Evolutionary conservation across 164 flowering plant genomes (phyloP), one percentile per base, ranked within the genome.

Genomic region (Chimonanthus salicifolius): DNA sequence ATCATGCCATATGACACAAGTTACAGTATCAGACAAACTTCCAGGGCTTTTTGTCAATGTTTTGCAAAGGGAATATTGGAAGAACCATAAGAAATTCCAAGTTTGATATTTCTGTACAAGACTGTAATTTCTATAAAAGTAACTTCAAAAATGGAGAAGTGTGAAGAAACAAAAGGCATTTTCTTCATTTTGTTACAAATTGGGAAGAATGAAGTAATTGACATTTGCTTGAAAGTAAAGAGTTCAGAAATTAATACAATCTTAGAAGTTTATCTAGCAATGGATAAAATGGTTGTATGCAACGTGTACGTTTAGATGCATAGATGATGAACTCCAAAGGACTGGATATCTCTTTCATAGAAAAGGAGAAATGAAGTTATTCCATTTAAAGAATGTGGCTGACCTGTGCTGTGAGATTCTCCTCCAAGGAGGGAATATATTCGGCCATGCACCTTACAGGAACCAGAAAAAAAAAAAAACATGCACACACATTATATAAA

Each of bases 391-490:
- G 16, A 21, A 63, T 20, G 47, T 18, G 75, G 71, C 84, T 77
- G 18, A 95, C 99, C 96, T 91, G 92, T 50, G 79, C 73, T 78
- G 81, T 82, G 51, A 95, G 88, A 76, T 78, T 74, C 72, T 90
- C 92, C 76, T 95, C 99, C 54, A 95, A 70, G 77, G 78, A 78
- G 33, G 94, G 97, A 80, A 95, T 93, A 83, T 93, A 95, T 85
- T 91, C 99, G 33, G 99, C 97, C 92, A 92, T 83, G 85, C 98
- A 95, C 99, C 99, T 95, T 68, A 62, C 43, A 72, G 63, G 76
- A 64, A 51, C 74, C 62, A 76, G 50, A 72, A 64, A 67, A 6
- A 3, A 74, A 58, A 10, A 70, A 47, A 69, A 71, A 15, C 5
- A 10, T 54, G 10, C 60, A 54, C 4, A 33, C 33, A 33, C 33